Percentiles rank a stretch among this genome's conserved stretches.
phyloP scores from a whole-genome alignment of 1,284 basidiomycete genomes.

The Boletus smithii region DNA sequence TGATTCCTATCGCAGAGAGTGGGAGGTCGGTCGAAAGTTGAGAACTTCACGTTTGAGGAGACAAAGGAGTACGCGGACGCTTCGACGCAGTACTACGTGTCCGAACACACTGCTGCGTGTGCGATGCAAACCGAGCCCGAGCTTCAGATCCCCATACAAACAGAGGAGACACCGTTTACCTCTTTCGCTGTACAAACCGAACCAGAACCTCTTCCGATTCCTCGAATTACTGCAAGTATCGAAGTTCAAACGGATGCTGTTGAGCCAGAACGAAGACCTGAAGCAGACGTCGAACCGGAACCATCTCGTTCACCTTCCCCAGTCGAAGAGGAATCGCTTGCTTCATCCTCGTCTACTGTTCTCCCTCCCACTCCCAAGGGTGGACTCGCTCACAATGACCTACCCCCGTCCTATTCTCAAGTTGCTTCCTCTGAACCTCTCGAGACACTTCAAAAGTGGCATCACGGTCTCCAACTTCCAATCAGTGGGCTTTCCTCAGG shows the following conservation, averaged over 20 bases:
- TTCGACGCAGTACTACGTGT: slow-evolving; percentile 60
- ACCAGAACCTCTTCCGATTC: slow-evolving; percentile 33
- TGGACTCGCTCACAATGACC: slow-evolving; percentile 41
- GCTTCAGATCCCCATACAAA: slow-evolving; percentile 30
- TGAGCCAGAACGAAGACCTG: slow-evolving; percentile 35
- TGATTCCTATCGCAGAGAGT: slow-evolving; percentile 53
- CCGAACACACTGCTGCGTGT: slow-evolving; percentile 42
- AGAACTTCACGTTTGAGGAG: slow-evolving; percentile 58
- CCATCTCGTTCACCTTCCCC: slow-evolving; percentile 42
- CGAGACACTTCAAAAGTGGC: slow-evolving; percentile 65
- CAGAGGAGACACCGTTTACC: slow-evolving; percentile 20
- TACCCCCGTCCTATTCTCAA: slow-evolving; percentile 69
- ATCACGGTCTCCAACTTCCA: slow-evolving; percentile 60
- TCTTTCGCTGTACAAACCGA: slow-evolving; percentile 33
- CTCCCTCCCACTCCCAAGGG: slow-evolving; percentile 64
- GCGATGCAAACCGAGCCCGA: slow-evolving; percentile 40
- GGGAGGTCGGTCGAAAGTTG: slow-evolving; percentile 50
- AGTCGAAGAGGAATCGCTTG: slow-evolving; percentile 49
- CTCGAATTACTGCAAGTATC: slow-evolving; percentile 39
- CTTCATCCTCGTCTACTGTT: slow-evolving; percentile 69
- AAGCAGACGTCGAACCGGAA: slow-evolving; percentile 25
- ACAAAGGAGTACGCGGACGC: slow-evolving; percentile 68
- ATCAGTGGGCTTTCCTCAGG: slow-evolving; percentile 49
- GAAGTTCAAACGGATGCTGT: slow-evolving; percentile 61
- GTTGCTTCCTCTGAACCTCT: slow-evolving; percentile 49